These are phyloP conservation scores for Sporothrix humicola DNA, from an alignment of 2,329 filamentous ascomycete genomes.

Conservation along the genomic window DNA sequence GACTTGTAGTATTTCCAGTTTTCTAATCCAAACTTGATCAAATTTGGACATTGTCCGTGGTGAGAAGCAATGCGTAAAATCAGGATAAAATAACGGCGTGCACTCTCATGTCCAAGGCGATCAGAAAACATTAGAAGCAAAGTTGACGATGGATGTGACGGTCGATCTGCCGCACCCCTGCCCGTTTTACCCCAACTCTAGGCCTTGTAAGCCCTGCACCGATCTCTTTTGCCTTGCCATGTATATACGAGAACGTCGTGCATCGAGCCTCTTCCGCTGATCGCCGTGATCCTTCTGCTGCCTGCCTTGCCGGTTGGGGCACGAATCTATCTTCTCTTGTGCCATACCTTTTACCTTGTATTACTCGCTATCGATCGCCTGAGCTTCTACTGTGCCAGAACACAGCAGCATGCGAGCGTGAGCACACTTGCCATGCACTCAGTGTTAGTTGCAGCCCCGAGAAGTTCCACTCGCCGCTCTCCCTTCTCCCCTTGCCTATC, in stretches of 20 bases:
- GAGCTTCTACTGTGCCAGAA: neutral
- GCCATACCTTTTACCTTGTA: neutral
- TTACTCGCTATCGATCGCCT: neutral
- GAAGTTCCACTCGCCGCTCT: neutral
- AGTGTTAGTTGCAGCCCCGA: neutral
- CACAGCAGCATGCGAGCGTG: neutral
- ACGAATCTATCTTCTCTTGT: too few relatives aligned
- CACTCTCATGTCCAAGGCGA: neutral
- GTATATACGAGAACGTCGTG: neutral
- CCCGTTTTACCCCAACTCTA: neutral
- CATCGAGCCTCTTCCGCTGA: neutral
- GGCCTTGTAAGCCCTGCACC: neutral
- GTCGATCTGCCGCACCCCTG: slow-evolving; percentile 19
- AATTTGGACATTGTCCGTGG: too few relatives aligned
- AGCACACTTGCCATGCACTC: neutral
- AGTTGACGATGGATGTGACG: slow-evolving; percentile 5
- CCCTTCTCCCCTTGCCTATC: neutral
- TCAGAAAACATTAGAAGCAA: neutral
- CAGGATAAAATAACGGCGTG: too few relatives aligned
- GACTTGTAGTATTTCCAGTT: neutral
- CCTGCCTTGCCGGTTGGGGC: too few relatives aligned
- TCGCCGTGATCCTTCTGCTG: neutral
- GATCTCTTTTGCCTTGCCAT: neutral
- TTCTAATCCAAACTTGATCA: neutral
- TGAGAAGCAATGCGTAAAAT: too few relatives aligned